Evolutionary conservation across 2,329 filamentous ascomycete genomes (phyloP), one percentile per base, ranked within the genome.

Genomic region (Botrytis elliptica): DNA sequence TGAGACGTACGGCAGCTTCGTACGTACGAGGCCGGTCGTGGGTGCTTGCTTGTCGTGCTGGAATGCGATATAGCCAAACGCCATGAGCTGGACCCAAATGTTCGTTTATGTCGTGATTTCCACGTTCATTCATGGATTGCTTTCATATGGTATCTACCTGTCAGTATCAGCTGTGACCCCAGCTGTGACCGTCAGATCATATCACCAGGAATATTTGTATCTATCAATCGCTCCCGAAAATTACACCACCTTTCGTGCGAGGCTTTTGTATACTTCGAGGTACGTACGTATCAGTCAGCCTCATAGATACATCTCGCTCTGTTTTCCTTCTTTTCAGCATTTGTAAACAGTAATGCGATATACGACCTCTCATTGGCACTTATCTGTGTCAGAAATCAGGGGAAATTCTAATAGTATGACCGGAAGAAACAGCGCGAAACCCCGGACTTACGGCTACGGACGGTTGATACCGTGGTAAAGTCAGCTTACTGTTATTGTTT

Each of bases 51-150:
- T 20, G 10, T 29, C 52, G 14, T 40, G 12, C 42, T 49, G 33
- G n/a, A 18, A n/a, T 55, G 8, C 46, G 9, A 36, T 38, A 4
- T 40, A 52, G 46, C 14, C 9, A 55, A 22, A 67, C 5, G 22
- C 65, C 33, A 38, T n/a, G 33, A 7, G 65, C 65, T 52, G 33
- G 33, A 40, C 65, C 46, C 46, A 40, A 29, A 25, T 20, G 20
- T 33, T 68, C 1, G 49, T 68, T 68, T 33, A 57, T 68, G 36
- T 68, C 18, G 66, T 68, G 49, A 68, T 68, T 68, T 55, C 49
- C 66, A 57, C 49, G 49, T 42, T 42, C 36, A 55, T 68, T 55
- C 46, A 33, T 36, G 40, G 40, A 33, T 46, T 10, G n/a, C 40
- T 44, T 46, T 46, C 20, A 22, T 62, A 62, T 33, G 40, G 40